phyloP scores from a whole-genome alignment of 1,139 yeast genomes.

The Candida neerlandica region DNA sequence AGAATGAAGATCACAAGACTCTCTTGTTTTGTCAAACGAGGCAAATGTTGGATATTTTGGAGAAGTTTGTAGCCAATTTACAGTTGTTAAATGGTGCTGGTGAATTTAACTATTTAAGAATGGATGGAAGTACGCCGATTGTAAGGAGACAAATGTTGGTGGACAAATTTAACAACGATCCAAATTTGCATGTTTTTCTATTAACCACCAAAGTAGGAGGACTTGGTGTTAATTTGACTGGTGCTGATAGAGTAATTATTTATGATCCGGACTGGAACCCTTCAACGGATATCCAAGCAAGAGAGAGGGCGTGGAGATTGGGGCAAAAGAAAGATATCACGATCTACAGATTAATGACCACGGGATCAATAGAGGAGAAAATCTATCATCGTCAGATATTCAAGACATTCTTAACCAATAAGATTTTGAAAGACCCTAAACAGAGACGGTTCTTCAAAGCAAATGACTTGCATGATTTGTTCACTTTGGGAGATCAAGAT shows the following conservation, averaged over 20 bases:
- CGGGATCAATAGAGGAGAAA: conserved; percentile 95
- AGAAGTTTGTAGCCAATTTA: conserved; percentile 54
- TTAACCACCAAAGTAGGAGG: conserved; percentile 97
- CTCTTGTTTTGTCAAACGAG: conserved; percentile 86
- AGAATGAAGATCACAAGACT: conserved; percentile 72
- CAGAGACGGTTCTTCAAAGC: conserved; percentile 90
- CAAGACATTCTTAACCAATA: conserved; percentile 91
- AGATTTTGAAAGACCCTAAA: conserved; percentile 92
- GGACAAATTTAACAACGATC: conserved; percentile 71
- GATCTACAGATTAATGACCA: conserved; percentile 87
- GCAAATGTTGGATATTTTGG: conserved; percentile 90
- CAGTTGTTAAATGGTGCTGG: conserved; percentile 25
- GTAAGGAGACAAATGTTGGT: conserved; percentile 74
- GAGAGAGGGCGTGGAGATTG: conserved; percentile 96
- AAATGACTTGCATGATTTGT: conserved; percentile 88
- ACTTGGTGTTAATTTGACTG: conserved; percentile 88
- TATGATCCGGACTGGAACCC: conserved; percentile 99
- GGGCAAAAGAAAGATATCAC: conserved; percentile 96
- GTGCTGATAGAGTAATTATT: conserved; percentile 92
- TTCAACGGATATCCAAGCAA: conserved; percentile 93
- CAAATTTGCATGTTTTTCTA: conserved; percentile 63
- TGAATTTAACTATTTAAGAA: conserved; percentile 60
- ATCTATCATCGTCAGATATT: conserved; percentile 95
- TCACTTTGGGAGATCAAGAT: conserved; percentile 76
- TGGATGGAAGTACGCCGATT: conserved; percentile 95